phyloP scores from a whole-genome alignment of 2,329 filamentous ascomycete species.

The Sclerotinia glacialis region DNA sequence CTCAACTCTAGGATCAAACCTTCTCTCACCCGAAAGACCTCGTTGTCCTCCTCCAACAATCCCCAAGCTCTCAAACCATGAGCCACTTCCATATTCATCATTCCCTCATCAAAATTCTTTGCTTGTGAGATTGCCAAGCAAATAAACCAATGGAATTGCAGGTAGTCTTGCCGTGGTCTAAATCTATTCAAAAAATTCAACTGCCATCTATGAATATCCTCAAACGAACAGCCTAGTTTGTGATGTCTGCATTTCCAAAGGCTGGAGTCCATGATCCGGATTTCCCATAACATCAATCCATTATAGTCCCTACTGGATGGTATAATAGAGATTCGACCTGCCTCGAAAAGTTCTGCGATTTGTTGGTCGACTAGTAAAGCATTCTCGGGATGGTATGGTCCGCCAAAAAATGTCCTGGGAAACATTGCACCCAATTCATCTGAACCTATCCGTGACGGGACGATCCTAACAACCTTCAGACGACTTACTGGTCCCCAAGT shows the following conservation, averaged over 20 bases:
- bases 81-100: neutral
- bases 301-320: fast-evolving
- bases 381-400: neutral
- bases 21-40: neutral
- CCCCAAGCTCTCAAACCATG: neutral
- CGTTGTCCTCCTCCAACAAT: neutral
- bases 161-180: neutral
- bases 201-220: neutral
- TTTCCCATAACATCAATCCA: neutral
- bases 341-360: neutral
- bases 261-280: neutral
- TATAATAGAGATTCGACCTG: neutral
- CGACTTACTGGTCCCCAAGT: neutral
- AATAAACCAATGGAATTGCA: neutral
- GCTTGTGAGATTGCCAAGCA: neutral
- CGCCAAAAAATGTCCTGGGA: neutral
- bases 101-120: neutral
- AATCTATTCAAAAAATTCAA: neutral
- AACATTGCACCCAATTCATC: neutral
- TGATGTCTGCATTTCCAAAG: neutral
- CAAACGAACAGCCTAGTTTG: neutral
- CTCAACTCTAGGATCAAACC: neutral
- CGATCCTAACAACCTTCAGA: neutral
- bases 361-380: neutral
- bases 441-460: neutral